Evolutionary conservation across 2,329 filamentous ascomycete genomes (phyloP), one percentile per base, ranked within the genome.

Genomic region (Microdochium paspali): DNA sequence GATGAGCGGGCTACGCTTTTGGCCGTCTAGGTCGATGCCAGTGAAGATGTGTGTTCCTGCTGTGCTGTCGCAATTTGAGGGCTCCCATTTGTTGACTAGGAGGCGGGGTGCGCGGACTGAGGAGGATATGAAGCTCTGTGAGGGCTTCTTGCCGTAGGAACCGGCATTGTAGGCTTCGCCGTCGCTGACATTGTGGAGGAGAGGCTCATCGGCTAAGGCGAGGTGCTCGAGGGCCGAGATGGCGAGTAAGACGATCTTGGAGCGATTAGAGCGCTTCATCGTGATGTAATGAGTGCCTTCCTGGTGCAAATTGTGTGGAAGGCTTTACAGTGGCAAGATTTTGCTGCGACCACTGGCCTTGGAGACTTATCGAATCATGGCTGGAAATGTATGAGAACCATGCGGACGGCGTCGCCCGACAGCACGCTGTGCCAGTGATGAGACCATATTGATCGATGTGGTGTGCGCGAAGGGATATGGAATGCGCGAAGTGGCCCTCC

Each of bases 21-120:
- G 46, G 2, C 24, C 20, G n/a, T 39, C 12, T 4, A 47, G 35
- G 25, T 20, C 10, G 20, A 40, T 39, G 10, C 24, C 40, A 15
- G 42, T 26, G 15, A 47, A 26, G 18, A 47, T 47, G 30, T 47
- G 46, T n/a, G 46, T 24, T n/a, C n/a, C 39, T 26, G 24, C 12
- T 18, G n/a, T n/a, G n/a, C n/a, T n/a, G n/a, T 23, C 18, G 20
- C 31, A 35, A 10, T 12, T 31, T n/a, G n/a, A 24, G 10, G 12
- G 10, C 18, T 44, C 24, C n/a, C n/a, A 44, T 18, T 2, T 3
- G 28, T 47, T 44, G n/a, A 47, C 31, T 20, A 47, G 25, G 20
- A 47, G 28, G 4, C 20, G 40, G 9, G 46, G 46, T n/a, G 46
- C 40, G 20, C 1, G n/a, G 18, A 47, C n/a, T 5, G 13, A 10